Evolutionary conservation across 2,329 filamentous ascomycete species (phyloP), one percentile per base, ranked within the genome.

Genomic region (Clonostachys byssicola): DNA sequence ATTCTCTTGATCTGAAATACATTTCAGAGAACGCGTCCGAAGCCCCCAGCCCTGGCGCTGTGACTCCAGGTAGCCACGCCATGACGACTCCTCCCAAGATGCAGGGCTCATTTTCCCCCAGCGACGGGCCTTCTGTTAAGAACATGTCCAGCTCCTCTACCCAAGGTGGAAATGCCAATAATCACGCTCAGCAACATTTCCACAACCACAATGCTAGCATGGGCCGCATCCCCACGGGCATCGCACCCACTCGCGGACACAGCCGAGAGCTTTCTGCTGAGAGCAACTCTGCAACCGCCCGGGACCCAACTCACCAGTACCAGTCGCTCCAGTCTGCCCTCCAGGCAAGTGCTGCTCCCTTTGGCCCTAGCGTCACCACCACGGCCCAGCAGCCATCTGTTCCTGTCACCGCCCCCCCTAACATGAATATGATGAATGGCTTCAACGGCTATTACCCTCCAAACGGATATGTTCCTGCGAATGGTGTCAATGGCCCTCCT

Each of bases 91-190:
- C 87, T 35, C 83, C 86, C 33, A 90, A 89, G 72, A 68, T 96
- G 49, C 88, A 92, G 67, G 85, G 88, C 41, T 96, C 92, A 0
- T 96, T 89, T 71, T 96, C 94, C 10, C 84, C 89, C 46, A 94
- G 88, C 65, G 92, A 97, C 60, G 77, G 96, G 17, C 88, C 91
- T 5, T 95, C 91, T 8, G 74, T 91, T 60, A 95, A 94, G 78
- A 86, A 77, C 54, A 74, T 79, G 46, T 77, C 79, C 47, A 75
- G 70, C 43, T 59, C 61, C 34, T 60, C 65, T 47, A 60, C 69
- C 46, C 64, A 64, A 34, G 62, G 62, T 34, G 20, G 35, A 58
- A 78, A 73, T 51, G 70, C 74, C 49, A 81, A 81, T 62, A 79
- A 77, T 51, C 79, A 83, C 56, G 79, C 79, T 4, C 77, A 81